Percentiles rank a stretch among this genome's conserved stretches.
These are phyloP conservation scores for Plasmodium fragile DNA, from an alignment of 169 alveolate genomes.

Conservation along the genomic window DNA sequence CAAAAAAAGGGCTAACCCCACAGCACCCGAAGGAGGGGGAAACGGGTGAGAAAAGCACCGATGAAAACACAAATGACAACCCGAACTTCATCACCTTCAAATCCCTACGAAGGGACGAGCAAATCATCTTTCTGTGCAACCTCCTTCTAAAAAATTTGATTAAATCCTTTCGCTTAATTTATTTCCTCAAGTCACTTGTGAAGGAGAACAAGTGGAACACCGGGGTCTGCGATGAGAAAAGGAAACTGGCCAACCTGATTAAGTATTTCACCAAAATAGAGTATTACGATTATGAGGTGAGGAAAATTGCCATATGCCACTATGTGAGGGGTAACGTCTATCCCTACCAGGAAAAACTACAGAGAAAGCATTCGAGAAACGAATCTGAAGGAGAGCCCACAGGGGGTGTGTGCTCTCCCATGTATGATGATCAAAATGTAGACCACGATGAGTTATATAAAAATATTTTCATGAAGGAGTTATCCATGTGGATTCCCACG, in stretches of 20 bases:
- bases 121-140: constrained; percentile 55
- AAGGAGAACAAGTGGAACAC: constrained; percentile 41
- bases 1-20: neutral
- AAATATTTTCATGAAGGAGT: constrained; percentile 1
- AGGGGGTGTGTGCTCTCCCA: neutral
- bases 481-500: neutral
- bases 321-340: neutral
- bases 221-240: constrained; percentile 37
- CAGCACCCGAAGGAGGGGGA: neutral
- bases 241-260: constrained; percentile 20
- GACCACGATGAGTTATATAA: neutral
- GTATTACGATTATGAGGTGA: constrained; percentile 57
- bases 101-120: constrained; percentile 35
- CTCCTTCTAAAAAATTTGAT: constrained; percentile 53
- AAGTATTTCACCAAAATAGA: constrained; percentile 68
- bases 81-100: constrained; percentile 5
- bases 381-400: neutral
- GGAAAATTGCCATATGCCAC: neutral
- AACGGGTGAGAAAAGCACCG: neutral
- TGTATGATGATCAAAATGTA: neutral
- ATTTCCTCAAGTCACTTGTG: neutral
- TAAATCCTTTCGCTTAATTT: constrained; percentile 53
- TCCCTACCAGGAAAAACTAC: neutral
- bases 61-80: neutral
- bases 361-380: neutral